These are phyloP conservation scores for Tinospora cordifolia DNA, from an alignment of 164 flowering plant species.

Conservation along the genomic window DNA sequence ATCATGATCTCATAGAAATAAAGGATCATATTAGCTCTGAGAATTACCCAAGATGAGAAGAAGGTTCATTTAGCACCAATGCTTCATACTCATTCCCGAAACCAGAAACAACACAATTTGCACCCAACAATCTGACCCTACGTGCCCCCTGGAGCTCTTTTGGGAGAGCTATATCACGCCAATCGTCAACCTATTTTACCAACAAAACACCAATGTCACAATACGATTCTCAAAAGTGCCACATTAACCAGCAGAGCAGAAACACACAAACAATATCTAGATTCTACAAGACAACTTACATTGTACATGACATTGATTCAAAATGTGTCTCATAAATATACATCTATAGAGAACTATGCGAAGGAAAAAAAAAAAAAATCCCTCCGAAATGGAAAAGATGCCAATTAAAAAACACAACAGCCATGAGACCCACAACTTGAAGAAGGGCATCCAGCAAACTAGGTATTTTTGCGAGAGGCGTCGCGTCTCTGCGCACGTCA, in stretches of 20 bases:
- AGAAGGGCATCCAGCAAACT: constrained; percentile 95
- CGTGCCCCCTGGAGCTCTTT: constrained; percentile 47
- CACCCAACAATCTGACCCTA: constrained; percentile 60
- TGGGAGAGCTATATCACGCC: constrained; percentile 93
- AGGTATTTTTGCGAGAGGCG: constrained; percentile 84
- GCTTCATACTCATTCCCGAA: constrained; percentile 76
- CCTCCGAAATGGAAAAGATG: not conserved
- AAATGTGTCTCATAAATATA: not conserved
- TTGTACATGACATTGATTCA: not conserved
- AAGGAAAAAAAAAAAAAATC: too few relatives aligned
- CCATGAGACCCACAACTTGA: constrained; percentile 67
- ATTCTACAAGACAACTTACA: not conserved
- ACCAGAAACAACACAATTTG: constrained; percentile 67
- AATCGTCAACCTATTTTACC: constrained; percentile 72
- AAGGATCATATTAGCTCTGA: not conserved
- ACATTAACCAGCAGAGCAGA: not conserved
- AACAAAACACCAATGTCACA: not conserved
- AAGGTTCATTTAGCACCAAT: constrained; percentile 32
- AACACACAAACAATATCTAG: not conserved
- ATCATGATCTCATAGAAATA: not conserved
- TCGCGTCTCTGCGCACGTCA: constrained; percentile 81
- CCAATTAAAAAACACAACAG: not conserved
- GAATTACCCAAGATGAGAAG: constrained; percentile 36
- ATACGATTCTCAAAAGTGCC: not conserved
- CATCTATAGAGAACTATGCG: too few relatives aligned